Evolutionary conservation across 2,329 filamentous ascomycete genomes (phyloP), one percentile per base, ranked within the genome.

Genomic region (Gremmenia infestans): DNA sequence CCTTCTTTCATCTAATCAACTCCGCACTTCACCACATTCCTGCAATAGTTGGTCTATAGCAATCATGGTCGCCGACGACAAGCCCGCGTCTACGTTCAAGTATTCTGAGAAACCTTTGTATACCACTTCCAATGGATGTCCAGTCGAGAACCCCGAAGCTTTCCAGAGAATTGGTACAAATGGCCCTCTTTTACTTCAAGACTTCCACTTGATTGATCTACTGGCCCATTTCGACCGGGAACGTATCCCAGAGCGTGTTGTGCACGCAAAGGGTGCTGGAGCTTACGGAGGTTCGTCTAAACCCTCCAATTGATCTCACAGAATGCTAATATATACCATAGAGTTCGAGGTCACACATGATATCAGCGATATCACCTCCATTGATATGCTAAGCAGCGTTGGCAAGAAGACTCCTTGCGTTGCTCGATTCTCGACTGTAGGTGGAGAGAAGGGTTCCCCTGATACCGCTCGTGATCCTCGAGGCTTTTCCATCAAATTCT

Each of bases 401-500:
- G 88, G 87, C 63, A 89, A 89, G 75, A 82, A 82, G 70, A 89
- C 86, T 48, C 82, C 85, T 15, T 71, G 86, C 59, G 78, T 86
- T 1, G 78, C 81, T 45, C 83, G 88, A 4, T 88, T 89, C 59
- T 88, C 85, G 1, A 89, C 86, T n/a, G 85, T 88, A 17, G 85
- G 83, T 72, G 82, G 84, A 58, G 85, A 87, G 68, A 82, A 81
- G 62, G 86, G 85, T 17, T 87, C 83, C 12, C 75, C 85, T 58
- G 86, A 89, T 66, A 82, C 80, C 61, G 85, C 83, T 37, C 81
- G 85, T 59, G 85, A 89, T 63, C 83, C 83, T 37, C 77, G 83
- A 65, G 86, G 86, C 14, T 88, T 88, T 67, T 78, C 85, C 11
- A 74, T 87, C 65, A 89, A 89, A 73, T 86, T 89, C 72, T 81